Conservation (phyloP, 768 basidiomycete genomes). For the Kwoniella mangroviensis region DNA sequence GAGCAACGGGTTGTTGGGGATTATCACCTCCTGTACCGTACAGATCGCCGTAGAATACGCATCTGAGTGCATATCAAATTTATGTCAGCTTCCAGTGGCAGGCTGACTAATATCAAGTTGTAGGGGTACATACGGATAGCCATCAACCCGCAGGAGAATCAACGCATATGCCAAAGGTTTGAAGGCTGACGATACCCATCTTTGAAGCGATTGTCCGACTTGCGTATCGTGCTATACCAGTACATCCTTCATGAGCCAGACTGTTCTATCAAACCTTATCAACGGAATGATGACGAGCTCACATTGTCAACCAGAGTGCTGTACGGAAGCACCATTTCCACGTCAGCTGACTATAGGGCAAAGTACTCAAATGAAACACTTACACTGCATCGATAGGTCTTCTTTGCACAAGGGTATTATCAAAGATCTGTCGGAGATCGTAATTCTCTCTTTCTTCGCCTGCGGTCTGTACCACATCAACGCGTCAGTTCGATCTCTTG, state of each 20-base stretch:
- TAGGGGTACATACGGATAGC: constrained; percentile 55
- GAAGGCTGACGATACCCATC: constrained; percentile 58
- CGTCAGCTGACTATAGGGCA: constrained; percentile 3
- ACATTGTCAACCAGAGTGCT: constrained; percentile 54
- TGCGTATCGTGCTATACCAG: constrained; percentile 57
- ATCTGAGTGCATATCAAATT: constrained; percentile 24
- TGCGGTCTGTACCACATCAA: constrained; percentile 62
- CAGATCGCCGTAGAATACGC: constrained; percentile 59
- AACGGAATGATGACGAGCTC: constrained; percentile 11
- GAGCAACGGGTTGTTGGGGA: constrained; percentile 57
- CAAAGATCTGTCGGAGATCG: constrained; percentile 76
- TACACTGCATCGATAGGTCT: constrained; percentile 78
- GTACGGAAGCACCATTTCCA: not conserved
- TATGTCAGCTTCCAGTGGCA: not conserved
- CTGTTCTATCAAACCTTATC: not conserved
- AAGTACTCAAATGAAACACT: constrained; percentile 17
- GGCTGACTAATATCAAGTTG: not conserved
- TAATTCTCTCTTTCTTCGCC: constrained; percentile 70
- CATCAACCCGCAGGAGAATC: constrained; percentile 59
- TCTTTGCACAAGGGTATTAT: constrained; percentile 69
- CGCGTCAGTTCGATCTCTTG: not conserved
- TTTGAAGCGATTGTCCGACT: constrained; percentile 59
- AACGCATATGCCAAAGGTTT: constrained; percentile 61
- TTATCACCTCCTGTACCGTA: constrained; percentile 59
- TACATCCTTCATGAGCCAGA: too few species aligned